Evolutionary conservation across 2,329 filamentous ascomycete species (phyloP).

Genomic region (Fusarium sterilihyphosum): DNA sequence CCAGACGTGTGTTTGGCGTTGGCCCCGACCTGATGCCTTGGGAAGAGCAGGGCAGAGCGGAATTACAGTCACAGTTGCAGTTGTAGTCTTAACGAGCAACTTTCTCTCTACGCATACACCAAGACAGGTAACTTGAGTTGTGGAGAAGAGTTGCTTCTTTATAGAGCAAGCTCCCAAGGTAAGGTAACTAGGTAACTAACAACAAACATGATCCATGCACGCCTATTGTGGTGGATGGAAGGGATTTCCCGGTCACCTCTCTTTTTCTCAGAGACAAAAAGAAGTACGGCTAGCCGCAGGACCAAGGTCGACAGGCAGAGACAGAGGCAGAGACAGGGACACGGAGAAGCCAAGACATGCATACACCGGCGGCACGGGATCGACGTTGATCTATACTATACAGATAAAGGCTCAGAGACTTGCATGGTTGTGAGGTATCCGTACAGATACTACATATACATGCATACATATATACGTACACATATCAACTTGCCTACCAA

Average conservation of each 20-base stretch:
- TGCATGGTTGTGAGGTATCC: slow-evolving; percentile 20
- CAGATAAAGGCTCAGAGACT: slow-evolving; percentile 17
- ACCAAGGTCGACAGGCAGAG: not conserved
- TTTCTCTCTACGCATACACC: not conserved
- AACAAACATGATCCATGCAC: not conserved
- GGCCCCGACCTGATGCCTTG: not conserved
- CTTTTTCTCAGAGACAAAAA: not conserved
- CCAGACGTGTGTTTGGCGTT: not conserved
- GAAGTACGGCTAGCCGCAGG: not conserved
- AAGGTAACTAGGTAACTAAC: not conserved
- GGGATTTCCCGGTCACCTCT: not conserved
- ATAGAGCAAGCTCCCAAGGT: not conserved
- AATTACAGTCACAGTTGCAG: not conserved
- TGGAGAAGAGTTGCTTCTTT: not conserved
- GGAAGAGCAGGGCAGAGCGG: not conserved
- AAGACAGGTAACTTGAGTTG: not conserved
- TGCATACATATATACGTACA: not conserved
- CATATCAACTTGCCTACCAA: not conserved
- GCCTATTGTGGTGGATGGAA: not conserved
- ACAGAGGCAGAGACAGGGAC: not conserved
- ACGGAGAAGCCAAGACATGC: slow-evolving; percentile 16
- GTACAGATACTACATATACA: not conserved
- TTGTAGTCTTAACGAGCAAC: not conserved
- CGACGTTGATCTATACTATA: slow-evolving; percentile 38
- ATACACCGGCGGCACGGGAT: slow-evolving; percentile 25